phyloP scores from a whole-genome alignment of 192 early-diverging fungal genomes.

The Coemansia aciculifera region DNA sequence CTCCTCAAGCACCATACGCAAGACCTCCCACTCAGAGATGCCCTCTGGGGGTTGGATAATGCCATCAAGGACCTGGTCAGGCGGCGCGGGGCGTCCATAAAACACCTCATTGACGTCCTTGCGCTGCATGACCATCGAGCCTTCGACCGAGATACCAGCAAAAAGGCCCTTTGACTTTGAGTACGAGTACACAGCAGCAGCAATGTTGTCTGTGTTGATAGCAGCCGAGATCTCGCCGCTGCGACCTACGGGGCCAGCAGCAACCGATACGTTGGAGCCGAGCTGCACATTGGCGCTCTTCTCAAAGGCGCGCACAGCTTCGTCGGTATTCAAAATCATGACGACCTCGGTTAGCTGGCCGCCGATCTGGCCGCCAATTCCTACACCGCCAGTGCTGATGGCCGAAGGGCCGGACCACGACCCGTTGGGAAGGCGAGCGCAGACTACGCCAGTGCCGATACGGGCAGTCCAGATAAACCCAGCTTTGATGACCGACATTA shows the following conservation, averaged over 20 bases:
- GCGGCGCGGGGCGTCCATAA: slow-evolving; percentile 77
- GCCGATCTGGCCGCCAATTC: slow-evolving; percentile 87
- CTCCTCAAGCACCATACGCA: slow-evolving; percentile 45
- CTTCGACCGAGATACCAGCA: slow-evolving; percentile 90
- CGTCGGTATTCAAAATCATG: slow-evolving; percentile 80
- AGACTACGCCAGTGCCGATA: slow-evolving; percentile 82
- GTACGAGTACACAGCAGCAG: slow-evolving; percentile 88
- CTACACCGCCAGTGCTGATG: slow-evolving; percentile 79
- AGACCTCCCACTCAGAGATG: slow-evolving; percentile 46
- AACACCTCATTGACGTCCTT: slow-evolving; percentile 84
- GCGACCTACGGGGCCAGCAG: slow-evolving; percentile 86
- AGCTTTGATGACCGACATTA: slow-evolving; percentile 90
- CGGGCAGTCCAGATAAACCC: slow-evolving; percentile 90
- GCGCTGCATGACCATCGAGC: slow-evolving; percentile 79
- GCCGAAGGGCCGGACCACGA: slow-evolving; percentile 86
- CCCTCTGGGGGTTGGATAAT: slow-evolving; percentile 65
- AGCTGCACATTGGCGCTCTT: slow-evolving; percentile 82
- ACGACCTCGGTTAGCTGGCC: slow-evolving; percentile 89
- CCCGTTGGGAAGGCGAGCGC: slow-evolving; percentile 68
- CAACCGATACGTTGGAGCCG: slow-evolving; percentile 82
- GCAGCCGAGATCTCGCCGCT: slow-evolving; percentile 81
- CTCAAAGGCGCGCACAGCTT: slow-evolving; percentile 82
- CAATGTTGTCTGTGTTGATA: slow-evolving; percentile 64
- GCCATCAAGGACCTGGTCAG: slow-evolving; percentile 81
- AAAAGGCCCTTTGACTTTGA: slow-evolving; percentile 91